These are phyloP conservation scores for Ceratocystis smalleyi DNA, from an alignment of 2,329 filamentous ascomycete species.

Conservation along the genomic window DNA sequence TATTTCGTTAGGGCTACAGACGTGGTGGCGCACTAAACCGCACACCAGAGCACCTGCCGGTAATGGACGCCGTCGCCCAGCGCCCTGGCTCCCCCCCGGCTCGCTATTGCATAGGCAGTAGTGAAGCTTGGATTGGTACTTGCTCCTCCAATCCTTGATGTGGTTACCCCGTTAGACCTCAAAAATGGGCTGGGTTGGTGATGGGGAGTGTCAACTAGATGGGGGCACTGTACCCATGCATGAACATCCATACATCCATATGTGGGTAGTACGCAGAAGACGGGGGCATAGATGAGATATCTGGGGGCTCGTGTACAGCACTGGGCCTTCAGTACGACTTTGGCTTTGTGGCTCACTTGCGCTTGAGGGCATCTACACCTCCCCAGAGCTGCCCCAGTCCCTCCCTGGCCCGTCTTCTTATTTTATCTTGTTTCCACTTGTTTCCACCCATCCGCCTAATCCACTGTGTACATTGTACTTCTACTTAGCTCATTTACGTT, in stretches of 20 bases:
- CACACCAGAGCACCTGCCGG: no score
- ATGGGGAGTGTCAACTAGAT: neutral
- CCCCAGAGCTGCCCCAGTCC: neutral
- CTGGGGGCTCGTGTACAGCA: no score
- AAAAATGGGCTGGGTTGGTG: neutral
- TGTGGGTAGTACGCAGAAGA: neutral
- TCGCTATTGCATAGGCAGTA: neutral
- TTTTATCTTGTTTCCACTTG: slow-evolving; percentile 5
- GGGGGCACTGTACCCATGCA: neutral
- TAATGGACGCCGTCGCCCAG: no score
- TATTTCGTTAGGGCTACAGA: neutral
- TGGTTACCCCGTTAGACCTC: neutral
- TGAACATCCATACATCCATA: neutral
- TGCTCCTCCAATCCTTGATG: neutral
- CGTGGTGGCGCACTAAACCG: no score
- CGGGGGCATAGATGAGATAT: neutral
- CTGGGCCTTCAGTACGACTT: neutral
- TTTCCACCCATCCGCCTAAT: neutral
- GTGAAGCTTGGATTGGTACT: neutral
- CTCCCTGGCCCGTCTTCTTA: neutral
- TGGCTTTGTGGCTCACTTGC: neutral
- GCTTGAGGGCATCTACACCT: neutral
- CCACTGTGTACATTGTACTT: neutral
- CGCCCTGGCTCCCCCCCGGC: neutral
- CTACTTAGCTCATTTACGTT: neutral